Base-by-base conservation (phyloP, 2,329 filamentous ascomycete genomes). In the Colletotrichum orchidophilum region DNA sequence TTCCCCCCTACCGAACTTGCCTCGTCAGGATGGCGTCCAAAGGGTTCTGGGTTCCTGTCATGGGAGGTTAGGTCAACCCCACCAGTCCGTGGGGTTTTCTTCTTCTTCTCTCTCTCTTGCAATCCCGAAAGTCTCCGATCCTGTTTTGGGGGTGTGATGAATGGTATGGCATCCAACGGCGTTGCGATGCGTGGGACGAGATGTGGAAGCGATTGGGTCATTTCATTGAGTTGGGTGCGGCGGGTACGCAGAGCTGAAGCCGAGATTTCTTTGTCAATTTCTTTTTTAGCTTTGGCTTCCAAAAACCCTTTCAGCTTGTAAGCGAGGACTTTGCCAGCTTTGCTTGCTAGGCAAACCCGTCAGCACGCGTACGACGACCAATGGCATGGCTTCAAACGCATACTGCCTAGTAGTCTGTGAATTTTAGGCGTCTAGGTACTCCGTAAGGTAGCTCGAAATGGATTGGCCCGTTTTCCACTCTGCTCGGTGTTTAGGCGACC, bases 121-220 rank as follows among this genome's bases (percentile, higher is more conserved):
- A 35, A 62, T 61, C 65, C 69, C 69, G 69, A 71, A 54, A 68
- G 69, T 59, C 63, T 71, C 64, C 69, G 69, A 63, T 26, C 39
- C 52, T 55, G 52, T 29, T 39, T 24, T 27, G n/a, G 35, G 49
- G n/a, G n/a, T n/a, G 57, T 31, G 39, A 31, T 60, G 13, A 31
- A 35, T 26, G 52, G 58, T 57, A n/a, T 18, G 55, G 24, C 55
- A n/a, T n/a, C n/a, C n/a, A n/a, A n/a, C n/a, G n/a, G n/a, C n/a
- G n/a, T n/a, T n/a, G n/a, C n/a, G 39, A 21, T 61, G 59, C 63
- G 63, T 63, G 68, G 52, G 57, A 63, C 54, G 42, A 39, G 26
- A 50, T 31, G 53, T 21, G 35, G 26, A 67, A 49, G 63, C 50
- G 53, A 63, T 54, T 71, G 63, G 68, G 21, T 15, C 9, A 46